Conservation (phyloP, 768 basidiomycete genomes). For the Tylopilus rubrobrunneus region DNA sequence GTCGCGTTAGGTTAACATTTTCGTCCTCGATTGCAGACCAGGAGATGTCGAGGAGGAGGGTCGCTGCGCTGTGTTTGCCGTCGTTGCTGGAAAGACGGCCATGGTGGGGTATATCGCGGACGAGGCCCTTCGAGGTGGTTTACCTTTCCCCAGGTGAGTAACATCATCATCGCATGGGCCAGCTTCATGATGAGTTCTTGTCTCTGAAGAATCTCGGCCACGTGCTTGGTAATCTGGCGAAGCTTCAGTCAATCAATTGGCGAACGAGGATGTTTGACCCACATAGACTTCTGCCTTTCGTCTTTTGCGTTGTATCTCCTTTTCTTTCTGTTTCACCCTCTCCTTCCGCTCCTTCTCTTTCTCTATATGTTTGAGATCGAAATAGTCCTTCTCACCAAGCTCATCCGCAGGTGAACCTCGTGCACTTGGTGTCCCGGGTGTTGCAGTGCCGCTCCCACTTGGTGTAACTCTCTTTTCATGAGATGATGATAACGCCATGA, state of each 20-base stretch:
- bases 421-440: conserved; percentile 16
- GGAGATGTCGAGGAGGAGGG: too few relatives aligned
- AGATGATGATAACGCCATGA: conserved; percentile 9
- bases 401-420: conserved; percentile 18
- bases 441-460: conserved; percentile 16
- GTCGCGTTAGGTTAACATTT: too few relatives aligned
- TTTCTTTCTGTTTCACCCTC: conserved; percentile 28
- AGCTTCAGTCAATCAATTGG: not conserved
- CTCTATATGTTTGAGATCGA: conserved; percentile 29
- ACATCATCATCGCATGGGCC: conserved; percentile 85
- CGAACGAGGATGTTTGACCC: conserved; percentile 23
- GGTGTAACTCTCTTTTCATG: conserved; percentile 7
- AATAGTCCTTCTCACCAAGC: conserved; percentile 27
- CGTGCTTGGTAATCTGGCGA: conserved; percentile 71
- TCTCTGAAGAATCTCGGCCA: conserved; percentile 75
- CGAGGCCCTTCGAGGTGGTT: too few relatives aligned
- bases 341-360: conserved; percentile 32
- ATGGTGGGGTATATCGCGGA: too few relatives aligned
- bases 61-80: too few relatives aligned
- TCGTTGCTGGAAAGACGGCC: too few relatives aligned
- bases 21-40: too few relatives aligned
- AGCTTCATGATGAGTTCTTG: conserved; percentile 87
- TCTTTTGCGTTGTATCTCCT: conserved; percentile 48
- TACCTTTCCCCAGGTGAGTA: too few relatives aligned
- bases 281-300: conserved; percentile 78